These are phyloP conservation scores for Tetrapisispora pingtungensis DNA, from an alignment of 805 yeast species.

Conservation along the genomic window DNA sequence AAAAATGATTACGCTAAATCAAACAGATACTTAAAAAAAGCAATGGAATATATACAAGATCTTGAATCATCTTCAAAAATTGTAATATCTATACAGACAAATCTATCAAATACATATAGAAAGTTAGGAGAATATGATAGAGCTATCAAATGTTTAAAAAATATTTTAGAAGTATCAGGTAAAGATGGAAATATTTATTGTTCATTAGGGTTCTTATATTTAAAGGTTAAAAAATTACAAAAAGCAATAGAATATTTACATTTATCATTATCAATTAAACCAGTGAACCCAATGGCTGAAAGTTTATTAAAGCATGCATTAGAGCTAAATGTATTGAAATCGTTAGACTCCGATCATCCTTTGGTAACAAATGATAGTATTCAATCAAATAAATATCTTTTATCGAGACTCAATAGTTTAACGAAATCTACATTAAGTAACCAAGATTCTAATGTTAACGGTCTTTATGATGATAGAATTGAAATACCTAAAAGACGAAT, in stretches of 20 bases:
- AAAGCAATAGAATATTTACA: slow-evolving; percentile 73
- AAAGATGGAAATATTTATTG: slow-evolving; percentile 68
- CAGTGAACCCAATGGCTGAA: slow-evolving; percentile 74
- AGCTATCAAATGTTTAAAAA: slow-evolving; percentile 66
- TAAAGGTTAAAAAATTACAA: slow-evolving; percentile 53
- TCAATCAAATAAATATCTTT: slow-evolving; percentile 2
- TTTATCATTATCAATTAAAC: slow-evolving; percentile 66
- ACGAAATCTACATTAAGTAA: neutral
- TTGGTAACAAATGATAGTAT: slow-evolving; percentile 15
- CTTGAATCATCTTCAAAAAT: slow-evolving; percentile 72
- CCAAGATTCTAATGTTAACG: neutral
- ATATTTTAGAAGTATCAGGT: slow-evolving; percentile 59
- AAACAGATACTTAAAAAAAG: slow-evolving; percentile 59
- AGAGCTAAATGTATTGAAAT: slow-evolving; percentile 39
- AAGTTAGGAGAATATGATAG: slow-evolving; percentile 49
- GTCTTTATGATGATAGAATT: neutral
- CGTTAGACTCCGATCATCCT: slow-evolving; percentile 26
- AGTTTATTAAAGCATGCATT: slow-evolving; percentile 75
- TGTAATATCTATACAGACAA: slow-evolving; percentile 76
- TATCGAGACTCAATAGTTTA: neutral
- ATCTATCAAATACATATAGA: slow-evolving; percentile 82
- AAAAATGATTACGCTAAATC: slow-evolving; percentile 58
- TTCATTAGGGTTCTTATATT: slow-evolving; percentile 73
- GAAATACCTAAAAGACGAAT: neutral
- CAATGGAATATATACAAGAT: slow-evolving; percentile 56